These are phyloP conservation scores for Wickerhamiella hasegawae DNA, from an alignment of 805 yeast genomes.

Conservation along the genomic window DNA sequence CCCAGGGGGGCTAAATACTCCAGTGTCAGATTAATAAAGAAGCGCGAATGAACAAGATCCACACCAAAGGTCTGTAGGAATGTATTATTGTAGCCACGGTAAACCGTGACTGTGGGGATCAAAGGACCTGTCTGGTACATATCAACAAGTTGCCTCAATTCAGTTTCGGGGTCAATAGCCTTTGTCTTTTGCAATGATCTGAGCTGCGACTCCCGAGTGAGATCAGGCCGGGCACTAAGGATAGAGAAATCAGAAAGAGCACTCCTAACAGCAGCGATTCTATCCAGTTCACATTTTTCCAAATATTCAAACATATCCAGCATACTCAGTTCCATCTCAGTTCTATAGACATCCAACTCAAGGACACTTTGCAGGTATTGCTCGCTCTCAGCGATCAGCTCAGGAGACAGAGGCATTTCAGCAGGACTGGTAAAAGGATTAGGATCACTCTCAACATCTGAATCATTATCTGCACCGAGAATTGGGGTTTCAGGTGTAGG, in stretches of 20 bases:
- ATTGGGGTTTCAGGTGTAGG: background rate
- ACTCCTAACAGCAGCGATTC: conserved; percentile 49
- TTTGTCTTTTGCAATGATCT: conserved; percentile 38
- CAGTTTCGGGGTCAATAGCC: conserved; percentile 46
- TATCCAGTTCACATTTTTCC: conserved; percentile 61
- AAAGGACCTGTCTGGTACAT: conserved; percentile 56
- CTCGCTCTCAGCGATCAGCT: conserved; percentile 29
- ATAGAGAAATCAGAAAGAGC: conserved; percentile 45
- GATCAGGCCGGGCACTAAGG: conserved; percentile 28
- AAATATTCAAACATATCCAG: conserved; percentile 50
- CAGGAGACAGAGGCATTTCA: background rate
- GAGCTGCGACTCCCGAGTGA: conserved; percentile 32
- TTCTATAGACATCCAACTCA: conserved; percentile 44
- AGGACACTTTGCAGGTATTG: conserved; percentile 35
- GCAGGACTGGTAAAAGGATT: background rate
- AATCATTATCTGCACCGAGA: background rate
- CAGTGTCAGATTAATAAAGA: conserved; percentile 41
- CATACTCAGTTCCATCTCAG: conserved; percentile 51
- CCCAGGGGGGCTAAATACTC: conserved; percentile 26
- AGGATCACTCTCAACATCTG: background rate
- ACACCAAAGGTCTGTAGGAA: conserved; percentile 68
- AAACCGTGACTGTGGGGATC: conserved; percentile 51
- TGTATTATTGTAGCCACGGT: conserved; percentile 56
- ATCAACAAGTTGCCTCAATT: conserved; percentile 42
- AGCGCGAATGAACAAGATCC: conserved; percentile 49